Base-by-base conservation (phyloP, 2,329 filamentous ascomycete species). In the Fusarium verrucosum region DNA sequence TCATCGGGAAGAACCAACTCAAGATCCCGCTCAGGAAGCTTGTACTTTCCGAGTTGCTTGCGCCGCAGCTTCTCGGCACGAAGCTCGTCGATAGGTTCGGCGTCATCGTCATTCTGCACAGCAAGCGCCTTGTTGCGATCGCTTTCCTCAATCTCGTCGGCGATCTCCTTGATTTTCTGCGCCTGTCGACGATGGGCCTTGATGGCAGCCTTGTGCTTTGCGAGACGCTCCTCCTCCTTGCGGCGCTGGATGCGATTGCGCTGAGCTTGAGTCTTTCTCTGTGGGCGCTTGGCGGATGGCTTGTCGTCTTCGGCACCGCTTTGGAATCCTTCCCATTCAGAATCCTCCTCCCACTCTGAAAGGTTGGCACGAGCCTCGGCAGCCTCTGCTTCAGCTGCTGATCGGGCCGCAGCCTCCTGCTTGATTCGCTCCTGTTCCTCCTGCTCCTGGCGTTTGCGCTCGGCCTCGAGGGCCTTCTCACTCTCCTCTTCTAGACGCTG, bases 321-420 rank as follows among this genome's bases (percentile, higher is more conserved):
- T 79, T 97, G 89, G 66, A 92, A 87, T 0, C 91, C 91, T 76
- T 94, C 94, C 92, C 93, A 97, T 14, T 92, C 93, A 42, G 91
- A 95, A 74, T 97, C 94, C 70, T 94, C 91, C 58, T 96, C 92
- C 82, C 87, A 94, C 75, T 87, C 87, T 0, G 86, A 89, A 56
- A 90, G 72, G 45, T 89, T 84, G 4, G 85, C 85, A 43, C 84
- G 86, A 62, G 86, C 85, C 72, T 92, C 88, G 0, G 88, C 89
- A 16, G 91, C 91, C 45, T 93, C 90, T 4, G 90, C 89, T 68
- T 91, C 86, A 4, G 90, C 91, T 17, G 89, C 88, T 10, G 90
- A 94, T 37, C 81, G 81, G 13, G 86, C 87, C 1, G 89, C 85
- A 17, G 90, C 86, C 71, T 92, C 91, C 67, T 86, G 80, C 70